These are phyloP conservation scores for Arthrinium phaeospermum DNA, from an alignment of 2,329 filamentous ascomycete species.

Conservation along the genomic window DNA sequence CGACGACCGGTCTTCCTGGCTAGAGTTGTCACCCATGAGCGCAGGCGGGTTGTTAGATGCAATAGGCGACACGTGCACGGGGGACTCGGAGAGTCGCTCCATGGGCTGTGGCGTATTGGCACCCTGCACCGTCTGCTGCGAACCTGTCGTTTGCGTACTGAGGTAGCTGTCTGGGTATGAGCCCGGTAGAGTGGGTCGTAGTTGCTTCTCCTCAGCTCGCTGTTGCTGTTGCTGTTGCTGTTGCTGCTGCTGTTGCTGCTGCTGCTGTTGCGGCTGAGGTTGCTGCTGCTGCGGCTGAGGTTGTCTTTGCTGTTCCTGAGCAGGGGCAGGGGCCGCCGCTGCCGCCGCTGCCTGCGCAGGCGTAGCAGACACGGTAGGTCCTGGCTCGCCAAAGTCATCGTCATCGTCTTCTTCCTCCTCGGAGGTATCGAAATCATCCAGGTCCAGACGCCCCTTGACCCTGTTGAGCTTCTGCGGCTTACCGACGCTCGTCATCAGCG, in stretches of 20 bases:
- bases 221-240: slow-evolving; percentile 27
- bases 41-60: slow-evolving; percentile 63
- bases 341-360: slow-evolving; percentile 24
- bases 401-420: slow-evolving; percentile 48
- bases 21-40: slow-evolving; percentile 73
- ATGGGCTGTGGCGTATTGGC: slow-evolving; percentile 35
- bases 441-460: slow-evolving; percentile 66
- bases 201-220: slow-evolving; percentile 31
- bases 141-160: slow-evolving; percentile 37
- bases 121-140: slow-evolving; percentile 41
- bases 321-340: slow-evolving; percentile 21
- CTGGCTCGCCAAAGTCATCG: slow-evolving; percentile 25
- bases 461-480: slow-evolving; percentile 63
- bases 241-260: slow-evolving; percentile 29
- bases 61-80: slow-evolving; percentile 65
- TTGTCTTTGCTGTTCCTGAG: slow-evolving; percentile 25
- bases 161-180: slow-evolving; percentile 49
- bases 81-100: slow-evolving; percentile 69
- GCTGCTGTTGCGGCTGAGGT: no score
- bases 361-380: slow-evolving; percentile 29
- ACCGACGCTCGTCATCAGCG: neutral
- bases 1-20: slow-evolving; percentile 69
- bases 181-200: slow-evolving; percentile 45
- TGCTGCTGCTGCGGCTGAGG: slow-evolving; percentile 27
- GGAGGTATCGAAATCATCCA: slow-evolving; percentile 74